Base-by-base conservation (phyloP, 352 stramenopile genomes). In the Poterioochromonas sp. region DNA sequence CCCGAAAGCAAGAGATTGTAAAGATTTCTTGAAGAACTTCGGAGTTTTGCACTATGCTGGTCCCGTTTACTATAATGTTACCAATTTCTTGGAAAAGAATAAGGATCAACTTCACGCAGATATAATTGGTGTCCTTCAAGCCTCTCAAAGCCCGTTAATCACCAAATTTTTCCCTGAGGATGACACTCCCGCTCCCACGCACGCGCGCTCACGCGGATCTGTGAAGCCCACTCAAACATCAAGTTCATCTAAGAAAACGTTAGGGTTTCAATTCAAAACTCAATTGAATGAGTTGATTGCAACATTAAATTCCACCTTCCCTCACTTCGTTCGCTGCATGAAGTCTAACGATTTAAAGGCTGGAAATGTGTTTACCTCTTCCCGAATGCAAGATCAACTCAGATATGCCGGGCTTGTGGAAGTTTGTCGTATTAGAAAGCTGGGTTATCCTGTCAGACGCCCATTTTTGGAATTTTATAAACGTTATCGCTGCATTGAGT, bases 11-110 rank as follows among this genome's bases (percentile, higher is more conserved):
- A 89, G 88, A 74, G 87, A 95, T 90, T 88, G 8, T 91, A 93
- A 83, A 88, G 87, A 65, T 88, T 89, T 41, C 91, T 92, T 69
- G 18, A 90, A 95, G 64, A 88, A 93, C 79, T 97, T 97, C 84
- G 93, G 89, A 76, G 90, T 97, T 71, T 79, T 94, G 51, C 93
- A 97, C 81, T 97, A 97, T 79, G 93, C 93, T 41, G 92, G 91
- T 18, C 85, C 93, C 70, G 93, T 97, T 34, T 93, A 90, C 44
- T 98, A 97, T 85, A 88, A 89, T 47, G 90, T 96, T 40, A 90
- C 88, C 26, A 90, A 89, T 32, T 97, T 98, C 79, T 83, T 97
- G 54, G 92, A 97, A 81, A 98, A 98, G 85, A 97, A 97, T 83
- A 91, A 94, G 79, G 92, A 97, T 82, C 93, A 89, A 69, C 83